Percentiles rank a stretch among this genome's conserved stretches.
Conservation (phyloP, 495 filamentous ascomycete genomes). For the Chaetomium fimeti region DNA sequence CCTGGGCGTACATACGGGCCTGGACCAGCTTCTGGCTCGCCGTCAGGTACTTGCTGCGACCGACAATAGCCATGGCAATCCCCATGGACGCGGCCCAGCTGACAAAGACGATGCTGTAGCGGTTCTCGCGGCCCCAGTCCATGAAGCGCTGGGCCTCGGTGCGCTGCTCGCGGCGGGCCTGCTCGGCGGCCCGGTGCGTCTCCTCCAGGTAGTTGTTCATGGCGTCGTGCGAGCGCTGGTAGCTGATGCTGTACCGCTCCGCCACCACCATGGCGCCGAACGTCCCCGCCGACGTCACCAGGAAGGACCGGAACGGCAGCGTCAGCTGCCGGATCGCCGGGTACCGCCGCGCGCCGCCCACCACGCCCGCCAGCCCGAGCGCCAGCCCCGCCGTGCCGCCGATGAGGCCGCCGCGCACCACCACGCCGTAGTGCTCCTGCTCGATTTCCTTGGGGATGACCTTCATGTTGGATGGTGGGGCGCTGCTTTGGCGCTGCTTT, state of each 20-base stretch:
- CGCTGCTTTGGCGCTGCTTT: background rate
- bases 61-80: constrained; percentile 70
- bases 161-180: constrained; percentile 40
- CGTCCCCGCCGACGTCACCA: constrained; percentile 77
- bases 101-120: constrained; percentile 83
- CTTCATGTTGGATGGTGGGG: constrained; percentile 65
- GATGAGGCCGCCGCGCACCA: constrained; percentile 72
- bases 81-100: constrained; percentile 85
- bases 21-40: constrained; percentile 91
- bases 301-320: constrained; percentile 84
- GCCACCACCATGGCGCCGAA: constrained; percentile 84
- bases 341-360: constrained; percentile 61
- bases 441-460: constrained; percentile 93
- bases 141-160: constrained; percentile 53
- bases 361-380: constrained; percentile 63
- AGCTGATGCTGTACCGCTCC: constrained; percentile 72
- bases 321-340: constrained; percentile 75
- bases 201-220: constrained; percentile 65
- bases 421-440: constrained; percentile 58
- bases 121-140: constrained; percentile 66
- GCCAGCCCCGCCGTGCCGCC: constrained; percentile 66
- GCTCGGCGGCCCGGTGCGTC: constrained; percentile 41
- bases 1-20: constrained; percentile 97
- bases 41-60: constrained; percentile 72
- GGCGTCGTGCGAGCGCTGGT: constrained; percentile 67